phyloP scores from a whole-genome alignment of 2,329 filamentous ascomycete genomes.

The Colletotrichum viniferum region DNA sequence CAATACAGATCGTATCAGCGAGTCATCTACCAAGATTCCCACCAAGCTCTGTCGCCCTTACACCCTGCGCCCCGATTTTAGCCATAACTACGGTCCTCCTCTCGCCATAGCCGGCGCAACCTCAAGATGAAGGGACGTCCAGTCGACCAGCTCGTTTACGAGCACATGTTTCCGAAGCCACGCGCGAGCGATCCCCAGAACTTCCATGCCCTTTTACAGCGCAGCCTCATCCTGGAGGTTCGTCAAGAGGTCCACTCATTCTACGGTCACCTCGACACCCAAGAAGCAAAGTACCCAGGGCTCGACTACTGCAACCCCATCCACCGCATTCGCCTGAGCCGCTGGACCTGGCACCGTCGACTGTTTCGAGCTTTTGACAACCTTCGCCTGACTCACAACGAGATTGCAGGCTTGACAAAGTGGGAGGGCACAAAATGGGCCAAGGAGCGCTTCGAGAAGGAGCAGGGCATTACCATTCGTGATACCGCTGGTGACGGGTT shows the following conservation, averaged over 20 bases:
- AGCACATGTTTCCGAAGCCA: constrained; percentile 73
- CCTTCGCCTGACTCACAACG: constrained; percentile 69
- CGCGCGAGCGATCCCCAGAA: constrained; percentile 71
- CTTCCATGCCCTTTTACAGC: constrained; percentile 72
- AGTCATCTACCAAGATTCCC: not conserved
- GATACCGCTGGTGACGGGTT: constrained; percentile 77
- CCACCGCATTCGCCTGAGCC: constrained; percentile 77
- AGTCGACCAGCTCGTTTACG: constrained; percentile 75
- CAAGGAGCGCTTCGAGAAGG: constrained; percentile 78
- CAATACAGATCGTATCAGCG: not conserved
- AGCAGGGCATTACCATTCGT: constrained; percentile 71
- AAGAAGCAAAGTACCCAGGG: constrained; percentile 81
- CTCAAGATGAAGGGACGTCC: constrained; percentile 70
- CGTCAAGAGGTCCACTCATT: constrained; percentile 79
- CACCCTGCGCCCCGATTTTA: not conserved
- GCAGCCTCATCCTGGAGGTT: constrained; percentile 76
- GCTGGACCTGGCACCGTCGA: constrained; percentile 77
- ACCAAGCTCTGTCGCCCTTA: not conserved
- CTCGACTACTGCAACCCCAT: constrained; percentile 77
- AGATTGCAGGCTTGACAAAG: constrained; percentile 75
- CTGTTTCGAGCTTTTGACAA: constrained; percentile 78
- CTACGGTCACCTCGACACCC: constrained; percentile 79
- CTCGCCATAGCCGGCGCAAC: not conserved
- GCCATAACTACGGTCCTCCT: not conserved
- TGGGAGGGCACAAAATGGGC: constrained; percentile 88